phyloP scores from a whole-genome alignment of 2,329 filamentous ascomycete genomes.

The Cytospora piceicola region DNA sequence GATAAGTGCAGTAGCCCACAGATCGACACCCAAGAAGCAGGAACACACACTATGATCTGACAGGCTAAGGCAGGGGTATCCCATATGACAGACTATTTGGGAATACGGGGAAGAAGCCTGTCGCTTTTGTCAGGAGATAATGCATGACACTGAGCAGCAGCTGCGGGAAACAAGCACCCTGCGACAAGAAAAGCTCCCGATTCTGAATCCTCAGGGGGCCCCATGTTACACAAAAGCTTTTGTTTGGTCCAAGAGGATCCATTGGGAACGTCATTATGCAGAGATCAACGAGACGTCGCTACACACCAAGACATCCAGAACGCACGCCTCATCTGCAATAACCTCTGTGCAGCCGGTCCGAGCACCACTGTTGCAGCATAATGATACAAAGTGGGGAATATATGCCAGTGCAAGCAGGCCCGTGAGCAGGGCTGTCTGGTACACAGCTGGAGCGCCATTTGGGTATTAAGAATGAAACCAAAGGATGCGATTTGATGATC shows the following conservation, averaged over 20 bases:
- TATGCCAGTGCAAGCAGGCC: neutral
- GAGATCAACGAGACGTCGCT: slow-evolving; percentile 10
- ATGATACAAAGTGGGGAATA: neutral
- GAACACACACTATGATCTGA: slow-evolving; percentile 19
- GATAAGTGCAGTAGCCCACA: slow-evolving; percentile 17
- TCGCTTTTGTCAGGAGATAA: slow-evolving; percentile 1
- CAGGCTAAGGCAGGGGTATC: slow-evolving; percentile 25
- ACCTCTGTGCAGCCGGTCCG: slow-evolving; percentile 11
- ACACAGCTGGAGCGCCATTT: slow-evolving; percentile 2
- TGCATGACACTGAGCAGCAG: slow-evolving; percentile 1
- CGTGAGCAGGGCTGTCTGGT: slow-evolving; percentile 1
- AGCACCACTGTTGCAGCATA: neutral
- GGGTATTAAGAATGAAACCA: neutral
- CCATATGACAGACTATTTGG: slow-evolving; percentile 14
- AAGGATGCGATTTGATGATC: slow-evolving; percentile 10
- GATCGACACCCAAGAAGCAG: slow-evolving; percentile 15
- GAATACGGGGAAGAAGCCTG: neutral
- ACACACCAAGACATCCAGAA: slow-evolving; percentile 25
- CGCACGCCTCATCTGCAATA: slow-evolving; percentile 16
- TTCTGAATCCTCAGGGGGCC: slow-evolving; percentile 9
- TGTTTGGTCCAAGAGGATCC: slow-evolving; percentile 12
- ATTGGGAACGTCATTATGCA: slow-evolving; percentile 18
- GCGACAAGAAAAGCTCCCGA: neutral
- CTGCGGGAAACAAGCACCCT: neutral
- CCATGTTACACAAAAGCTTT: slow-evolving; percentile 10